A percentile compares a stretch with the other conserved stretches of the same genome.
phyloP scores from a whole-genome alignment of 2,329 filamentous ascomycete species.

The Exophiala viscosa region DNA sequence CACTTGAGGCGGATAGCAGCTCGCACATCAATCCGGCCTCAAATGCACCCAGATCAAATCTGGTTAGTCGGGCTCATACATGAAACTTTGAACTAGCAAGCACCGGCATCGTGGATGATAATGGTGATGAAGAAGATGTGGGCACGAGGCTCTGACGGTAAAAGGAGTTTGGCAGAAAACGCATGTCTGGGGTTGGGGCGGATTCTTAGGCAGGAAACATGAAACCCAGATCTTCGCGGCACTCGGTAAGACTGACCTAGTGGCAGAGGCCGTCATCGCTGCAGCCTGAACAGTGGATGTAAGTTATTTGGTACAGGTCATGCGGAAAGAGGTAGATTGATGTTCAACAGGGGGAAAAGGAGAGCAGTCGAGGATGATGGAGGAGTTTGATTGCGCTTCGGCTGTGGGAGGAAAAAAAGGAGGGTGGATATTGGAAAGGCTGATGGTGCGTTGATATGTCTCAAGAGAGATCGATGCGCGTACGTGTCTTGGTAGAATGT shows the following conservation, averaged over 20 bases:
- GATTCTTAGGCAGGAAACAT: slow-evolving; percentile 3
- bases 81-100: background rate
- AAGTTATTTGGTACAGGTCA: background rate
- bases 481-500: background rate
- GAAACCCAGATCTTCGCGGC: slow-evolving; percentile 19
- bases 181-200: background rate
- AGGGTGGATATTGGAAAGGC: background rate
- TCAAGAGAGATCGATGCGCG: background rate
- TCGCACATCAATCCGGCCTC: too few relatives aligned
- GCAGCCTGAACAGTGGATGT: slow-evolving; percentile 5
- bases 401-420: slow-evolving; percentile 9
- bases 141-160: slow-evolving; percentile 19
- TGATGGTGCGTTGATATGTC: slow-evolving; percentile 1
- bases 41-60: too few relatives aligned
- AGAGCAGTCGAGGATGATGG: background rate
- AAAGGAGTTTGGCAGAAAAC: slow-evolving; percentile 5
- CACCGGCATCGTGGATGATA: background rate
- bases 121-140: background rate
- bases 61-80: too few relatives aligned
- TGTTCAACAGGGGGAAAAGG: slow-evolving; percentile 14
- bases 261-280: slow-evolving; percentile 10
- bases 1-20: too few relatives aligned
- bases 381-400: slow-evolving; percentile 23
- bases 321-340: slow-evolving; percentile 8
- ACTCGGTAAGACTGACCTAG: background rate